phyloP scores from a whole-genome alignment of 495 filamentous ascomycete genomes.

The Hypoxylon lenormandii region DNA sequence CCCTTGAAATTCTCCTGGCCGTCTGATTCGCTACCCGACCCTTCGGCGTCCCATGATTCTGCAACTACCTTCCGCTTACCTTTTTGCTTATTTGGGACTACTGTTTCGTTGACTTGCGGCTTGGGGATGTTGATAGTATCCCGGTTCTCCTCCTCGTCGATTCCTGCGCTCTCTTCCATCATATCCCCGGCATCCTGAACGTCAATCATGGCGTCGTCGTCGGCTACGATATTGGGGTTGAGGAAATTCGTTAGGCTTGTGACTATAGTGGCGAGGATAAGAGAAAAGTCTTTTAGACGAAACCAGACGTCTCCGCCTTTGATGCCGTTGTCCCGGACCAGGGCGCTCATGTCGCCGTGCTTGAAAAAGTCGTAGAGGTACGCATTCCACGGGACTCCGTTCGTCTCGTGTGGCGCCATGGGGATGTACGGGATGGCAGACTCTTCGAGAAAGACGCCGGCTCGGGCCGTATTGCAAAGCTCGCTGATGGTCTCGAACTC shows the following conservation, averaged over 20 bases:
- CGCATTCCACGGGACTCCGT: conserved; percentile 68
- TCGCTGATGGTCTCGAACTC: conserved; percentile 70
- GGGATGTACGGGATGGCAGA: conserved; percentile 74
- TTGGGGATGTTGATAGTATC: conserved; percentile 11
- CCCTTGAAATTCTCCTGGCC: conserved; percentile 24
- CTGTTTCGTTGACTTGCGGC: neutral
- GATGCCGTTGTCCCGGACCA: conserved; percentile 71
- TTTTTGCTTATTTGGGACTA: conserved; percentile 1
- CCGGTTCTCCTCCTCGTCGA: conserved; percentile 4
- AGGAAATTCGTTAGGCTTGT: conserved; percentile 66
- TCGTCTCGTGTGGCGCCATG: conserved; percentile 64
- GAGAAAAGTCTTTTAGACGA: conserved; percentile 74
- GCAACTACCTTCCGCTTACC: conserved; percentile 39
- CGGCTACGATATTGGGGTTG: conserved; percentile 55
- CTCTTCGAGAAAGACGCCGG: conserved; percentile 77
- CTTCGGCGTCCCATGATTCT: conserved; percentile 51
- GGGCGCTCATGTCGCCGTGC: conserved; percentile 69
- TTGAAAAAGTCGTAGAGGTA: conserved; percentile 81
- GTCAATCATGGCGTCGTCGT: conserved; percentile 56
- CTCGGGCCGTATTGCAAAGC: conserved; percentile 70
- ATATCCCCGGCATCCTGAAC: conserved; percentile 55
- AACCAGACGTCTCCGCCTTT: conserved; percentile 75
- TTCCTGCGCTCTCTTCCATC: neutral
- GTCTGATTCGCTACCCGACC: conserved; percentile 24
- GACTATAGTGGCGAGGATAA: conserved; percentile 74